Conservation (phyloP, 306 rosid genomes). For the Quercus dentata region DNA sequence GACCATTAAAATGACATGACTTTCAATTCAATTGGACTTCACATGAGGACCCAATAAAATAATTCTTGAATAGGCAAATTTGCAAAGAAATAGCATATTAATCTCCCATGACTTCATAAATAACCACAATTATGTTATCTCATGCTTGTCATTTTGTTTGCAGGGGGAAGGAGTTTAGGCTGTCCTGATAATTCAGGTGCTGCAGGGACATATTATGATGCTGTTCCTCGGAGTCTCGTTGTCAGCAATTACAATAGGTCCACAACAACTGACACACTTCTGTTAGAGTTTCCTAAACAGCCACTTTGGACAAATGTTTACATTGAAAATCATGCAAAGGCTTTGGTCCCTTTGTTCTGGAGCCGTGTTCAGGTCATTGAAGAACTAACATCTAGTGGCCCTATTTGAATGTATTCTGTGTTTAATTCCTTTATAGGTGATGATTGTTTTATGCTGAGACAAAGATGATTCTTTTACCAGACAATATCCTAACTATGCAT, state of each 20-base stretch:
- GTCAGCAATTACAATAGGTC: constrained; percentile 79
- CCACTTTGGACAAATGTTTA: constrained; percentile 94
- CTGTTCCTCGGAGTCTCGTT: constrained; percentile 83
- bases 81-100: no score
- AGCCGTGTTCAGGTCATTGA: constrained; percentile 92
- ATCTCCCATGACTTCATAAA: not conserved
- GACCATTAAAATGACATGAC: no score
- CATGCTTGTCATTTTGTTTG: constrained; percentile 24
- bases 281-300: constrained; percentile 85
- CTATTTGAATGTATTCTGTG: constrained; percentile 6
- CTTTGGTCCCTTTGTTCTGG: constrained; percentile 92
- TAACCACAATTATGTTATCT: not conserved
- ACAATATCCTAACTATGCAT: not conserved
- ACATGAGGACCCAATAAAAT: no score
- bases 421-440: not conserved
- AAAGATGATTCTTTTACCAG: not conserved
- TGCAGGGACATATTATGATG: constrained; percentile 95
- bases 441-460: not conserved
- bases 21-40: no score
- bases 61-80: no score
- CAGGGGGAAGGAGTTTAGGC: constrained; percentile 90
- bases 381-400: constrained; percentile 17
- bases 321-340: constrained; percentile 87
- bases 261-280: constrained; percentile 85
- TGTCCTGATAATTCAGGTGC: constrained; percentile 89